These are phyloP conservation scores for Calcarisporium arbuscula DNA, from an alignment of 2,329 filamentous ascomycete species.

Conservation along the genomic window DNA sequence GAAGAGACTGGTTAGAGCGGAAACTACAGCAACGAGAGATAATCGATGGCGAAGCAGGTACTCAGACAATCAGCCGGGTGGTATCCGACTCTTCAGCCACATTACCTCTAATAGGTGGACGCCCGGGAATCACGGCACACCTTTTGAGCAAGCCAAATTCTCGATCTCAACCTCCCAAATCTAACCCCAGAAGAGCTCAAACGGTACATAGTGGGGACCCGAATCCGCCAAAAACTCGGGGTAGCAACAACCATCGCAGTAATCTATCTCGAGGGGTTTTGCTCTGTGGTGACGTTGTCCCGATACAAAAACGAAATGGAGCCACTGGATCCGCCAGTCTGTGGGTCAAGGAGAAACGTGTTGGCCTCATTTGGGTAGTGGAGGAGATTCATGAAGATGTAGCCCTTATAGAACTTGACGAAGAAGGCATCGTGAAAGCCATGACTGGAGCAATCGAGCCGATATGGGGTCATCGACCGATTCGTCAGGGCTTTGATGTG, in stretches of 20 bases:
- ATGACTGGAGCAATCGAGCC: slow-evolving; percentile 70
- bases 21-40: slow-evolving; percentile 70
- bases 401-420: slow-evolving; percentile 68
- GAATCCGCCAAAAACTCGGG: slow-evolving; percentile 47
- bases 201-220: slow-evolving; percentile 53
- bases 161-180: slow-evolving; percentile 45
- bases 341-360: slow-evolving; percentile 97
- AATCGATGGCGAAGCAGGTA: slow-evolving; percentile 29
- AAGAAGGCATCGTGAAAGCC: slow-evolving; percentile 65
- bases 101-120: slow-evolving; percentile 67
- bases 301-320: slow-evolving; percentile 93
- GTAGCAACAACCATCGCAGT: slow-evolving; percentile 56
- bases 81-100: slow-evolving; percentile 37
- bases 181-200: slow-evolving; percentile 52
- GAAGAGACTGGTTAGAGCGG: slow-evolving; percentile 80
- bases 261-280: slow-evolving; percentile 82
- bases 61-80: slow-evolving; percentile 28
- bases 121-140: slow-evolving; percentile 74
- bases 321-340: slow-evolving; percentile 86
- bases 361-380: slow-evolving; percentile 92
- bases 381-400: slow-evolving; percentile 97
- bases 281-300: slow-evolving; percentile 94
- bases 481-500: slow-evolving; percentile 65
- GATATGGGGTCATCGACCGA: slow-evolving; percentile 74
- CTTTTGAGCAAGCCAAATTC: slow-evolving; percentile 76